Evolutionary conservation across 2,329 filamentous ascomycete genomes (phyloP).

Genomic region (Penicillium italicum): DNA sequence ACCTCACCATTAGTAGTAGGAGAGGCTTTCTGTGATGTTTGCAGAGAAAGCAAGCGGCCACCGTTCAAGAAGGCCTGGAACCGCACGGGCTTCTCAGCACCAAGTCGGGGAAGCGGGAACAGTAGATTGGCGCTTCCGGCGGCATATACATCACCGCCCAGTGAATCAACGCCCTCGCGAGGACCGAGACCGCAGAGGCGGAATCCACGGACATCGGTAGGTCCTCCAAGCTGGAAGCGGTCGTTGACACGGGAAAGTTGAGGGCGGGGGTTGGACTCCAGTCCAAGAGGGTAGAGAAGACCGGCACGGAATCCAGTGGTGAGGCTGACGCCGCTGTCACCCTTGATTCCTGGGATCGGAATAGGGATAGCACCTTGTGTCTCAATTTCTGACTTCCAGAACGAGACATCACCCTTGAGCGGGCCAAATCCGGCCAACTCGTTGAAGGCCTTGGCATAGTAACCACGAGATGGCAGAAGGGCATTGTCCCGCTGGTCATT

Average conservation of each 20-base stretch:
- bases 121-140: slow-evolving; percentile 84
- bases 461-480: slow-evolving; percentile 77
- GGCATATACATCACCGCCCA: slow-evolving; percentile 88
- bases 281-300: slow-evolving; percentile 74
- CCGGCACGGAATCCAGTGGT: slow-evolving; percentile 79
- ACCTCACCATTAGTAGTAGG: slow-evolving; percentile 50
- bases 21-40: slow-evolving; percentile 49
- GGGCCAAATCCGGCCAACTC: slow-evolving; percentile 87
- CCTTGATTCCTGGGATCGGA: slow-evolving; percentile 63
- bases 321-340: slow-evolving; percentile 73
- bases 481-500: slow-evolving; percentile 79
- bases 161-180: slow-evolving; percentile 76
- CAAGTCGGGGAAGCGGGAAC: slow-evolving; percentile 76
- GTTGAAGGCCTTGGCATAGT: slow-evolving; percentile 70
- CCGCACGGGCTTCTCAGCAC: slow-evolving; percentile 77
- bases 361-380: slow-evolving; percentile 72
- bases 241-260: slow-evolving; percentile 81
- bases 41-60: slow-evolving; percentile 75
- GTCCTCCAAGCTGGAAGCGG: slow-evolving; percentile 90
- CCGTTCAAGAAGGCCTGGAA: slow-evolving; percentile 90
- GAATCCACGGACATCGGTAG: slow-evolving; percentile 93
- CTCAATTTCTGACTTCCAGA: slow-evolving; percentile 88
- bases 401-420: slow-evolving; percentile 84
- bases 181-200: slow-evolving; percentile 84
- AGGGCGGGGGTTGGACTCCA: slow-evolving; percentile 53